Base-by-base conservation (phyloP, 441 rosid species). In the Macaranga tanarius region DNA sequence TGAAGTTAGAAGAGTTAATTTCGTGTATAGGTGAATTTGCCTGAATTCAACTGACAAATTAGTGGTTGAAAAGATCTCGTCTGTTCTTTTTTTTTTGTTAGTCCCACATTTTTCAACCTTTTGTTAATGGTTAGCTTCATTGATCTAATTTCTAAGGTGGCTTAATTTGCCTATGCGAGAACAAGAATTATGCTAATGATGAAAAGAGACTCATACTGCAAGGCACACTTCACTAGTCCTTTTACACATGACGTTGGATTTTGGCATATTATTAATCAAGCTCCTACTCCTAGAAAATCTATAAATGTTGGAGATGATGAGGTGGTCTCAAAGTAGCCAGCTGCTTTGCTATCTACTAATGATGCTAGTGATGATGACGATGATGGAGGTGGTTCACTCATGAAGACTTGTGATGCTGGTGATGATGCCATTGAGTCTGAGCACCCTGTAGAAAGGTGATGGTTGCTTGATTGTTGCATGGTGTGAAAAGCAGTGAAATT, bases 261-360 rank as follows among this genome's bases (percentile, higher is more conserved):
- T 55, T 55, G 20, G 4, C 3, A 12, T 28, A 19, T 19, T 7
- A 42, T 42, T 1, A 28, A 26, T 77, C 72, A 61, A 64, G 82
- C 87, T 75, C 92, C 92, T 68, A 84, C 85, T 44, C 92, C 92
- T 61, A 88, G 88, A 76, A 88, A 88, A 76, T 88, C 92, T 78
- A 88, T 81, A 74, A 88, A 88, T 64, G 81, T 78, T 40, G 88
- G 91, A 2, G 65, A 40, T 77, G 82, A 54, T 9, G 81, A 42
- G 73, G 78, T 45, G 81, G 52, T 52, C 67, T 76, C 82, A 38
- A 59, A 74, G n/a, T 72, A 75, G 73, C 76, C 70, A 25, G 57
- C 62, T 44, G 26, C 73, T 40, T 79, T 40, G 62, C 68, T 75
- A 19, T 64, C 80, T 62, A 71, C 81, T 59, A 45, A 48, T 72